Conservation (phyloP, 768 basidiomycete genomes). For the Xerocomus brunneocitrinus region DNA sequence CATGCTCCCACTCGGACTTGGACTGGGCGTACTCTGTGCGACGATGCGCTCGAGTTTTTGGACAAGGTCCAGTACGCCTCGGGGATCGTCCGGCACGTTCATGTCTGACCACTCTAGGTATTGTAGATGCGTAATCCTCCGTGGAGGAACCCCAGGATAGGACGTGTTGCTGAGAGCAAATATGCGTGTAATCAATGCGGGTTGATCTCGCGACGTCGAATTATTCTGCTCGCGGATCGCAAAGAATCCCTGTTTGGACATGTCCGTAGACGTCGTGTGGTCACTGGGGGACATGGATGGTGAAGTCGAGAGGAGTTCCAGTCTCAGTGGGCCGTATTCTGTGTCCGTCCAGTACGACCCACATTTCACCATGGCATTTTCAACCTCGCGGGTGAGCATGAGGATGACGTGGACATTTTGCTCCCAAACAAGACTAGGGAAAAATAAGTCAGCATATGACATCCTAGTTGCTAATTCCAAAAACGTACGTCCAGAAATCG, state of each 20-base stretch:
- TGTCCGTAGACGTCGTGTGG: constrained; percentile 25
- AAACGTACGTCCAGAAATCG: constrained; percentile 90
- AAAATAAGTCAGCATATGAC: constrained; percentile 5
- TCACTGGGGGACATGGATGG: constrained; percentile 30
- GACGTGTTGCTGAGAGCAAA: constrained; percentile 65
- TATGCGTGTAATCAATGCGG: constrained; percentile 47
- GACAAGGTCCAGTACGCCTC: constrained; percentile 69
- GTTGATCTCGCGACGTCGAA: constrained; percentile 12
- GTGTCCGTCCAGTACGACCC: constrained; percentile 81
- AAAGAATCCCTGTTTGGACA: constrained; percentile 33
- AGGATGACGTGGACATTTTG: constrained; percentile 93
- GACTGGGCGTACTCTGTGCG: constrained; percentile 28
- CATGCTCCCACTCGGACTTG: constrained; percentile 23
- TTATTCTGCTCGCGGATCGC: constrained; percentile 23
- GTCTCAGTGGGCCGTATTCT: constrained; percentile 64
- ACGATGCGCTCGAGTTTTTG: constrained; percentile 51
- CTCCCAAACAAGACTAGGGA: constrained; percentile 77
- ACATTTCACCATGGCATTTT: constrained; percentile 86
- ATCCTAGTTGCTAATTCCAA: neutral
- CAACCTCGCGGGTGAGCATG: constrained; percentile 92
- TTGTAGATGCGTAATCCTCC: constrained; percentile 82
- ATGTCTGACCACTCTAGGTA: constrained; percentile 96
- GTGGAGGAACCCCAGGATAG: constrained; percentile 54
- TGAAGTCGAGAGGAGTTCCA: constrained; percentile 47
- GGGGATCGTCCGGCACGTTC: constrained; percentile 85